A percentile compares a stretch with the other conserved stretches of the same genome.
Evolutionary conservation across 2,329 filamentous ascomycete species (phyloP).

Genomic region (Botrytis medusae): DNA sequence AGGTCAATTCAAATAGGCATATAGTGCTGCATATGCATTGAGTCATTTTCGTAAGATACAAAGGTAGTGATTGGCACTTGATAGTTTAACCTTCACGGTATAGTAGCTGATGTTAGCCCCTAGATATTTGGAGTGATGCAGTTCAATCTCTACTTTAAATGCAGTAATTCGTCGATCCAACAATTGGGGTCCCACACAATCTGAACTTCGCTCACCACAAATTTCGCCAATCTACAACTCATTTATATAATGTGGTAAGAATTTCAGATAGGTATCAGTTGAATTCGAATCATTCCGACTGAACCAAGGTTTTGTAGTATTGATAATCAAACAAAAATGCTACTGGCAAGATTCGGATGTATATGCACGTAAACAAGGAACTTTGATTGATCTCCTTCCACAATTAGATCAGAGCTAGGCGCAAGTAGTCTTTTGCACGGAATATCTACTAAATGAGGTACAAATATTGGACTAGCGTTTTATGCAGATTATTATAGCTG

Average conservation of each 20-base stretch:
- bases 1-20: neutral
- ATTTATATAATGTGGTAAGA: neutral
- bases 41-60: neutral
- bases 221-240: neutral
- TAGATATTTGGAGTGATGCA: neutral
- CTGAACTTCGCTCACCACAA: neutral
- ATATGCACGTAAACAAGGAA: neutral
- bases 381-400: neutral
- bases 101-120: neutral
- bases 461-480: neutral
- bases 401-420: neutral
- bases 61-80: neutral
- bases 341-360: neutral
- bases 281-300: neutral
- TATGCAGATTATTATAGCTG: neutral
- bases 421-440: neutral
- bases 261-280: fast-evolving
- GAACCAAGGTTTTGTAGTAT: neutral
- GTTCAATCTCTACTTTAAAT: neutral
- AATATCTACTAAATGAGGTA: neutral
- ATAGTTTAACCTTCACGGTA: neutral
- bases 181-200: neutral
- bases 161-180: neutral
- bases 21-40: neutral
- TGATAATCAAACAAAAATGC: neutral